A percentile compares a stretch with the other conserved stretches of the same genome.
phyloP scores from a whole-genome alignment of 2,329 filamentous ascomycete genomes.

The Dothidotthia symphoricarpi region DNA sequence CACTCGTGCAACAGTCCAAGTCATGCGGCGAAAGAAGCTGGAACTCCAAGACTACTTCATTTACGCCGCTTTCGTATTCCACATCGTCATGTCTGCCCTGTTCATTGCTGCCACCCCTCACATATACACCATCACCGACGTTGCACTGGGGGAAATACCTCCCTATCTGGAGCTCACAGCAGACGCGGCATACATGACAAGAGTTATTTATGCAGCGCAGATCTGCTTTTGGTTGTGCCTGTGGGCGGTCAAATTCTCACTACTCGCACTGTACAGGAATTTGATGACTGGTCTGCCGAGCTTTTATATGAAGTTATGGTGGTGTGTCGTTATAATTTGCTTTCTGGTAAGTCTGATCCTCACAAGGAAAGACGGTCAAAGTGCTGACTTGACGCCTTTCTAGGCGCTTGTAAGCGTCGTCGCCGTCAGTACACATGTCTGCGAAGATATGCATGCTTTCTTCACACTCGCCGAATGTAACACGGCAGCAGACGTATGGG shows the following conservation, averaged over 20 bases:
- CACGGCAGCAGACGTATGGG: no score
- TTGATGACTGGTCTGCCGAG: neutral
- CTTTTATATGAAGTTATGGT: constrained; percentile 3
- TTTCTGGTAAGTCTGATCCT: constrained; percentile 2
- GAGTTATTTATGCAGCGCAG: constrained; percentile 1
- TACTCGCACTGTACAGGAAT: constrained; percentile 5
- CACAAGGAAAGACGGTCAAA: no score
- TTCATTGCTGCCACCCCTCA: neutral
- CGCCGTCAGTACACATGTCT: neutral
- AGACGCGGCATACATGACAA: neutral
- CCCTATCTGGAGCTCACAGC: neutral
- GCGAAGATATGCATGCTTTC: no score
- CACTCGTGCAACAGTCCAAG: neutral
- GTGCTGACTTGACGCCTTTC: no score
- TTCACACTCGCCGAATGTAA: no score
- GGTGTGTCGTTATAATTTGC: constrained; percentile 2
- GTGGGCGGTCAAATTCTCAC: constrained; percentile 6
- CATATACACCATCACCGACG: neutral
- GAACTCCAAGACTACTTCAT: neutral
- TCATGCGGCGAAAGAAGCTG: neutral
- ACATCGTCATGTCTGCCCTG: neutral
- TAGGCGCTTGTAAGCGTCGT: neutral
- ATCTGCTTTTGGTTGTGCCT: constrained; percentile 3
- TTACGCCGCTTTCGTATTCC: neutral
- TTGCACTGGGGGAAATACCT: neutral